Conservation (phyloP, 257 asterid genomes). For the Rhazya stricta region DNA sequence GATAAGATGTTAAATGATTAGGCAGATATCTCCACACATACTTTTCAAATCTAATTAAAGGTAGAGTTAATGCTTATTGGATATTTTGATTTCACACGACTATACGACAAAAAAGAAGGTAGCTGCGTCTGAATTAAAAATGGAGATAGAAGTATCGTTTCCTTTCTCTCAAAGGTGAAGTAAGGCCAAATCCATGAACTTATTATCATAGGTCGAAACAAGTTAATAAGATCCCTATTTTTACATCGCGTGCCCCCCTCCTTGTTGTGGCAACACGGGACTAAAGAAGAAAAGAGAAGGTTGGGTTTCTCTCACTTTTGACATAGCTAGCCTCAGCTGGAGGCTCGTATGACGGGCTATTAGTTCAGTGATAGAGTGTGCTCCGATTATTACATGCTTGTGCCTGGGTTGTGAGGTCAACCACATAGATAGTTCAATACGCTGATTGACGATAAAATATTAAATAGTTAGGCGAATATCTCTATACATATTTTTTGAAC, state of each 20-base stretch:
- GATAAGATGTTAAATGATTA: no score
- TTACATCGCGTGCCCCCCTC: neutral
- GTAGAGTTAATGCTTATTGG: no score
- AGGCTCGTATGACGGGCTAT: neutral
- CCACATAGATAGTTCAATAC: no score
- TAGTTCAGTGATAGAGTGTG: neutral
- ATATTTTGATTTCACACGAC: no score
- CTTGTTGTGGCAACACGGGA: neutral
- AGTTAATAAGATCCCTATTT: neutral
- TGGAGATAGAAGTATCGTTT: neutral
- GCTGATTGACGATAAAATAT: no score
- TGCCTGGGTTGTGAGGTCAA: no score
- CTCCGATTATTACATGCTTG: neutral
- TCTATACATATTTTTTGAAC: no score
- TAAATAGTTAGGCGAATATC: no score
- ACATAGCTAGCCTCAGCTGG: neutral
- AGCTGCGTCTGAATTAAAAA: neutral
- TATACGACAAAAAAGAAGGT: conserved; percentile 1
- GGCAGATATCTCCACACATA: no score
- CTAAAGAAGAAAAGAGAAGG: neutral
- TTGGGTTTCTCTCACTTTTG: neutral
- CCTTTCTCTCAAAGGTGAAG: neutral
- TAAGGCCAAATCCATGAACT: neutral
- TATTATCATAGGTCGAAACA: conserved; percentile 9
- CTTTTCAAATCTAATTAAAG: no score